Conservation (phyloP, 23 red algal species). For the Gracilariopsis chorda region DNA sequence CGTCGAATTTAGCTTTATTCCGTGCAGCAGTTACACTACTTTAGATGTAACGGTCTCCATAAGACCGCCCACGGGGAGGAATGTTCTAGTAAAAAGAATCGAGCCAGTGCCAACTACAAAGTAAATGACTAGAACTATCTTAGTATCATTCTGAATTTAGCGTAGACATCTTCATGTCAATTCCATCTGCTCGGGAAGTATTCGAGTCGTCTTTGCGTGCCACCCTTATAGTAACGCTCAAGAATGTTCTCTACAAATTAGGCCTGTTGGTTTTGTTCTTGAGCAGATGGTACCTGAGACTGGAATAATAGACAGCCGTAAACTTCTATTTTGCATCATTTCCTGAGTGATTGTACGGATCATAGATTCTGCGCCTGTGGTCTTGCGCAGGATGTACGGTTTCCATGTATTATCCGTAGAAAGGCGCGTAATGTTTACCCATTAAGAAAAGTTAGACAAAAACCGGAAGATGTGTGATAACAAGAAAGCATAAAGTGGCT, state of each 20-base stretch:
- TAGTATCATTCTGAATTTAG: not conserved
- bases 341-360: not conserved
- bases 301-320: not conserved
- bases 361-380: not conserved
- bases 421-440: not conserved
- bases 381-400: not conserved
- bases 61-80: no score
- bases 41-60: no score
- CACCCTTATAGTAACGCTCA: not conserved
- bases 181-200: not conserved
- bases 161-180: no score
- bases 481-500: not conserved
- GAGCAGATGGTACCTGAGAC: not conserved
- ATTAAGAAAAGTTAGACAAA: not conserved
- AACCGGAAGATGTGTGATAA: not conserved
- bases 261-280: slow-evolving; percentile 2
- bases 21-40: no score
- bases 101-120: no score
- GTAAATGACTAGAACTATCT: not conserved
- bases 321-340: not conserved
- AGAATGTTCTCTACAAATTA: not conserved
- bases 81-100: no score
- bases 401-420: not conserved
- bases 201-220: not conserved
- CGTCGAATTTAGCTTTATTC: no score